phyloP scores from a whole-genome alignment of 306 rosid genomes.

The Cicer yamashitae region DNA sequence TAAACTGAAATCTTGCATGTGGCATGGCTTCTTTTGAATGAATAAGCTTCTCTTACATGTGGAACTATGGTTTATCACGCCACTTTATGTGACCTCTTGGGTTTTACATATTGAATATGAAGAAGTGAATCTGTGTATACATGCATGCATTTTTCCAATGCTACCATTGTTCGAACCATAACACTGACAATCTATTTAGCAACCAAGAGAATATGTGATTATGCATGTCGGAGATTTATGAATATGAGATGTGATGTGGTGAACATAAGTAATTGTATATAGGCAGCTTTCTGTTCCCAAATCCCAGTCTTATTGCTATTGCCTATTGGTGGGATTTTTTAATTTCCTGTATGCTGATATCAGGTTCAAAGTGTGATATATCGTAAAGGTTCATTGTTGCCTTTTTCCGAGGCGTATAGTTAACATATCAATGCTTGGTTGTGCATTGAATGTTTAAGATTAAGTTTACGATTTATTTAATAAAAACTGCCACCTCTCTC shows the following conservation, averaged over 20 bases:
- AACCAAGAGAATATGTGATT: constrained; percentile 5
- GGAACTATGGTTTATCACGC: constrained; percentile 10
- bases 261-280: neutral
- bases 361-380: neutral
- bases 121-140: neutral
- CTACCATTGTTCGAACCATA: neutral
- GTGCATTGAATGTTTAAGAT: neutral
- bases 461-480: no score
- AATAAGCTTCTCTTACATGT: neutral
- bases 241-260: neutral
- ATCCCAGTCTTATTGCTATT: no score
- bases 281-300: no score
- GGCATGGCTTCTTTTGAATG: constrained; percentile 2
- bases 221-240: constrained; percentile 11
- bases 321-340: no score
- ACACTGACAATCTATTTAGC: constrained; percentile 6
- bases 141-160: neutral
- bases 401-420: neutral
- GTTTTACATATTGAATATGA: constrained; percentile 4
- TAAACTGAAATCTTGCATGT: neutral
- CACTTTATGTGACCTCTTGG: neutral
- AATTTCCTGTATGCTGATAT: neutral
- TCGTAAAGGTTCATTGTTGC: neutral
- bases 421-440: neutral
- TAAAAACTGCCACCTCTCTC: no score